Conservation (phyloP, 768 basidiomycete genomes). For the Podaxis sp. region DNA sequence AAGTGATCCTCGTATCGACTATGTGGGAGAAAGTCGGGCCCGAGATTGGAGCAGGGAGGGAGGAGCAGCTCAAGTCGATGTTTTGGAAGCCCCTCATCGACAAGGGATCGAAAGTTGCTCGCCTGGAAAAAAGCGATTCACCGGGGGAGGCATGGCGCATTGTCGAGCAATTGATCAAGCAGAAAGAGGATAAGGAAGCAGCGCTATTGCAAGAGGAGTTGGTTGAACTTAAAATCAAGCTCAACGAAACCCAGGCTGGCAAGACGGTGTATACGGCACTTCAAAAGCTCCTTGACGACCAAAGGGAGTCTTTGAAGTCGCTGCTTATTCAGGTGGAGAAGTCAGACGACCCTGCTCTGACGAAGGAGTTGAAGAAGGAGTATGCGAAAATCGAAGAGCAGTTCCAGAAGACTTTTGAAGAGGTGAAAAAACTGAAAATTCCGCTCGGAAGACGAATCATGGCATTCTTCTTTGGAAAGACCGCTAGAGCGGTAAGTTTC, state of each 20-base stretch:
- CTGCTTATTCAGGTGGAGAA: constrained; percentile 9
- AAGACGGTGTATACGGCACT: constrained; percentile 15
- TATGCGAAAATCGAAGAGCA: constrained; percentile 17
- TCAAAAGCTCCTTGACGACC: constrained; percentile 15
- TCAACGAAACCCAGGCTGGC: constrained; percentile 19
- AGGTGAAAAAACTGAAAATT: constrained; percentile 17
- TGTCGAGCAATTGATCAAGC: constrained; percentile 15
- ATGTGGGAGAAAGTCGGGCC: constrained; percentile 36
- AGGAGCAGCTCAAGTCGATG: constrained; percentile 8
- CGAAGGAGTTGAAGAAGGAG: constrained; percentile 12
- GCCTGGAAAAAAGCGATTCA: constrained; percentile 17
- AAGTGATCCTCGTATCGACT: constrained; percentile 36
- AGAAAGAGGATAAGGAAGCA: not conserved
- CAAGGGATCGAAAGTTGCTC: constrained; percentile 8
- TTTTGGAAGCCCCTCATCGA: constrained; percentile 20
- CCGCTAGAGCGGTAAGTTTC: constrained; percentile 1
- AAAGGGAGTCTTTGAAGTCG: constrained; percentile 17
- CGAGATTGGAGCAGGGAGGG: constrained; percentile 24
- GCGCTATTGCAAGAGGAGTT: constrained; percentile 23
- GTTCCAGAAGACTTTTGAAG: constrained; percentile 22
- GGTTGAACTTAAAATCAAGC: constrained; percentile 12
- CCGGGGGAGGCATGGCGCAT: constrained; percentile 19
- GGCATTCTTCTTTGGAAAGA: constrained; percentile 11
- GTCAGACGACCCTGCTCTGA: constrained; percentile 14
- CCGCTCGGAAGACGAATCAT: constrained; percentile 12